Evolutionary conservation across 345 rosid species (phyloP).

Genomic region (Citropsis articulata): DNA sequence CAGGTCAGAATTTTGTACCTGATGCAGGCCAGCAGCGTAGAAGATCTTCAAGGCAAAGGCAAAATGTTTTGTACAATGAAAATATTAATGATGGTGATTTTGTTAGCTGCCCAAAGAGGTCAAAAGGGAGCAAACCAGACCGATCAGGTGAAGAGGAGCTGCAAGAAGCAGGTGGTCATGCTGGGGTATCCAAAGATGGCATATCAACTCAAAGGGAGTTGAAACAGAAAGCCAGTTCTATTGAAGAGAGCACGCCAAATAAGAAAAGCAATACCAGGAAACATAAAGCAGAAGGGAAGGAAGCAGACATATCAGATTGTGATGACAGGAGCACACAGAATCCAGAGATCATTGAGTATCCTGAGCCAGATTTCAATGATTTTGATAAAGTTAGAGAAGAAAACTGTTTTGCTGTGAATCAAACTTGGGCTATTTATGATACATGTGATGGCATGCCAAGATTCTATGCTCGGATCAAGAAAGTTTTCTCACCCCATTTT

Average conservation of each 20-base stretch:
- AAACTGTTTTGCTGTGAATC: slow-evolving; percentile 56
- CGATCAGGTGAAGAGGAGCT: slow-evolving; percentile 17
- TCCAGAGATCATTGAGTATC: slow-evolving; percentile 24
- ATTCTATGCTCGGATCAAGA: slow-evolving; percentile 56
- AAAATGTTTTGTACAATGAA: slow-evolving; percentile 33
- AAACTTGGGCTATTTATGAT: slow-evolving; percentile 90
- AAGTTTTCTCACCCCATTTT: slow-evolving; percentile 53
- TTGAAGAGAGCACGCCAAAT: slow-evolving; percentile 22
- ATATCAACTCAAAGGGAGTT: slow-evolving; percentile 23
- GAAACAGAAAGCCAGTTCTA: slow-evolving; percentile 25
- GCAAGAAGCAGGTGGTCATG: slow-evolving; percentile 16
- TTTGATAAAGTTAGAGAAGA: slow-evolving; percentile 49
- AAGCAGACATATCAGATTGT: slow-evolving; percentile 13
- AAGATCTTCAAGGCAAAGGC: slow-evolving; percentile 53
- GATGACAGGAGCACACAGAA: slow-evolving; percentile 7
- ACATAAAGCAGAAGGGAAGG: slow-evolving; percentile 26
- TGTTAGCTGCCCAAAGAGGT: slow-evolving; percentile 30
- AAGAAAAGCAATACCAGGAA: slow-evolving; percentile 25
- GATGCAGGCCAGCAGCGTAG: slow-evolving; percentile 28
- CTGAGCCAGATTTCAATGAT: slow-evolving; percentile 74
- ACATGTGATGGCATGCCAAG: slow-evolving; percentile 77
- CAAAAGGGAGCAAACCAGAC: slow-evolving; percentile 26
- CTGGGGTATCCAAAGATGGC: slow-evolving; percentile 21
- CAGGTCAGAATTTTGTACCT: slow-evolving; percentile 16
- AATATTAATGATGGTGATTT: slow-evolving; percentile 30